phyloP scores from a whole-genome alignment of 1,139 yeast genomes.

The Geotrichum histeridarum region DNA sequence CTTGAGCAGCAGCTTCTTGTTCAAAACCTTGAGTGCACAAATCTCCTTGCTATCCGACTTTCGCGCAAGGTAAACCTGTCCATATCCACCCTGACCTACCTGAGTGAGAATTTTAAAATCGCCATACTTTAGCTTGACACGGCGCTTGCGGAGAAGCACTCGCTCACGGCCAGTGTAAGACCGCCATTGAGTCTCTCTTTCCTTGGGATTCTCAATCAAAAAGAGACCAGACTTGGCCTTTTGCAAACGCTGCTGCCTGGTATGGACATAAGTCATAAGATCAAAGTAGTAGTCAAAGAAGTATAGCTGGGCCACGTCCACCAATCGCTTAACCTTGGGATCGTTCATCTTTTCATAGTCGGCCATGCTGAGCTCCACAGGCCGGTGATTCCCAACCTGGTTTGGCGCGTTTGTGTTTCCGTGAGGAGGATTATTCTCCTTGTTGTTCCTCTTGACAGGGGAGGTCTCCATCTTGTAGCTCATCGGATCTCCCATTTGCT shows the following conservation, averaged over 20 bases:
- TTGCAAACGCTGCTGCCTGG: slow-evolving; percentile 71
- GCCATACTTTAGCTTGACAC: slow-evolving; percentile 87
- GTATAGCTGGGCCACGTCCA: slow-evolving; percentile 70
- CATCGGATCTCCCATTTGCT: slow-evolving; percentile 11
- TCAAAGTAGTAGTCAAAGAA: slow-evolving; percentile 95
- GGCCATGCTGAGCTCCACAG: slow-evolving; percentile 12
- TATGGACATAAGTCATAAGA: slow-evolving; percentile 86
- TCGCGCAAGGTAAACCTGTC: slow-evolving; percentile 87
- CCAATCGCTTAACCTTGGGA: slow-evolving; percentile 77
- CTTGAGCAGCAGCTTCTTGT: slow-evolving; percentile 78
- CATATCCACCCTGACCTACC: slow-evolving; percentile 99
- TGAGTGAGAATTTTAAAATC: slow-evolving; percentile 96
- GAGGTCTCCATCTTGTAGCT: slow-evolving; percentile 14
- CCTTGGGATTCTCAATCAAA: slow-evolving; percentile 44
- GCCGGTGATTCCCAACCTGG: background rate
- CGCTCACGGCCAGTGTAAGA: slow-evolving; percentile 81
- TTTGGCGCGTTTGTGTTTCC: background rate
- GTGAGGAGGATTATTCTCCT: slow-evolving; percentile 9
- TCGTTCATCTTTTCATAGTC: slow-evolving; percentile 54
- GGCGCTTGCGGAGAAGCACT: slow-evolving; percentile 75
- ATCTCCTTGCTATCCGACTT: slow-evolving; percentile 93
- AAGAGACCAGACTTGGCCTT: slow-evolving; percentile 58
- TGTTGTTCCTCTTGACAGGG: slow-evolving; percentile 8
- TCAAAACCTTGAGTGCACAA: slow-evolving; percentile 89
- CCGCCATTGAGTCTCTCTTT: slow-evolving; percentile 69